A percentile compares a stretch with the other conserved stretches of the same genome.
phyloP scores from a whole-genome alignment of 805 yeast species.

The Nakazawaea ishiwadae region DNA sequence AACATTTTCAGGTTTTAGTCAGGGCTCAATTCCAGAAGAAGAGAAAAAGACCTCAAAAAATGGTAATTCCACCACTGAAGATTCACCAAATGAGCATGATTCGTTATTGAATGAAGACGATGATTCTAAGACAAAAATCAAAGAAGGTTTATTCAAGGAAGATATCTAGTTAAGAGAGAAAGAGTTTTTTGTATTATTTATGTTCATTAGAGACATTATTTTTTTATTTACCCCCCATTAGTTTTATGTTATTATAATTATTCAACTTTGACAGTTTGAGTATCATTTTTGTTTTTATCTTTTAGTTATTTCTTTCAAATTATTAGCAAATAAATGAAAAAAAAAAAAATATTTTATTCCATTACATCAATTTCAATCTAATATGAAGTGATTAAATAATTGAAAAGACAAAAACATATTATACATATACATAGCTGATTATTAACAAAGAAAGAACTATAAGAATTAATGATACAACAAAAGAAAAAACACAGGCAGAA shows the following conservation, averaged over 20 bases:
- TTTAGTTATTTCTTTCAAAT: too few relatives aligned
- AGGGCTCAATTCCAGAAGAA: conserved; percentile 32
- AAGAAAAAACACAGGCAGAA: background rate
- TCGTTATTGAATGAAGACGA: conserved; percentile 3
- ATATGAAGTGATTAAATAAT: too few relatives aligned
- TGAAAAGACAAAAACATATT: too few relatives aligned
- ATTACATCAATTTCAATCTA: too few relatives aligned
- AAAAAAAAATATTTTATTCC: too few relatives aligned
- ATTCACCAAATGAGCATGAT: background rate
- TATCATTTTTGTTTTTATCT: too few relatives aligned
- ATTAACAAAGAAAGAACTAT: too few relatives aligned
- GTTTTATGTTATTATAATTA: background rate
- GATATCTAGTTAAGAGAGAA: conserved; percentile 7
- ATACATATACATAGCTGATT: too few relatives aligned
- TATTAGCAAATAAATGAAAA: too few relatives aligned
- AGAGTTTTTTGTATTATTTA: background rate
- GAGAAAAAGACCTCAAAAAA: conserved; percentile 15
- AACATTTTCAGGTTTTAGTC: conserved; percentile 41
- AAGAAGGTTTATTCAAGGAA: conserved; percentile 12
- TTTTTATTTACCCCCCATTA: too few relatives aligned
- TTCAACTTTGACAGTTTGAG: too few relatives aligned
- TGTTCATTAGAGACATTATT: background rate
- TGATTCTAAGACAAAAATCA: background rate
- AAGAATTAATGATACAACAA: too few relatives aligned
- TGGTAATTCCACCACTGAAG: background rate